Conservation (phyloP, 2,329 filamentous ascomycete species). For the Sarocladium strictum region DNA sequence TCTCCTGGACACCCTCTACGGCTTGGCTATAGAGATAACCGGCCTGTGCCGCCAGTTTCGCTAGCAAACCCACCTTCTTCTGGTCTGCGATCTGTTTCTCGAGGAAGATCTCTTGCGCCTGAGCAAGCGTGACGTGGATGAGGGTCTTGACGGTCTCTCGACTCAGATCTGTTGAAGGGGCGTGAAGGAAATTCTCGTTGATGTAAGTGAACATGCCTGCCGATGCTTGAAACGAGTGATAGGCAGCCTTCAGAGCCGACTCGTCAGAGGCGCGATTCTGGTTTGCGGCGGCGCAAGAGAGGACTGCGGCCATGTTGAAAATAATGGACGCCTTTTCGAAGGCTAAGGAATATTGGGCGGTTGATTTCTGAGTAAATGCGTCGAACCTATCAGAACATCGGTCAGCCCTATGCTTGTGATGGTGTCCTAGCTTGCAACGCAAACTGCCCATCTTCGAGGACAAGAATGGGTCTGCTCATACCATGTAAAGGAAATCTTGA, state of each 20-base stretch:
- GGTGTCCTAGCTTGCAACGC: conserved; percentile 5
- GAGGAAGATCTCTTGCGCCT: conserved; percentile 94
- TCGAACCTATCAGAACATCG: conserved; percentile 67
- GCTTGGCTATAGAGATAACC: conserved; percentile 84
- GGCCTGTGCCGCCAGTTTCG: conserved; percentile 88
- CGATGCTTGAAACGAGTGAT: conserved; percentile 96
- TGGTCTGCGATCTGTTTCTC: conserved; percentile 92
- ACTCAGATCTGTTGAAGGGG: conserved; percentile 92
- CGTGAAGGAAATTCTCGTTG: conserved; percentile 98
- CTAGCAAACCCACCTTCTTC: conserved; percentile 87
- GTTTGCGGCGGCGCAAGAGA: conserved; percentile 90
- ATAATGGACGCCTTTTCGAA: conserved; percentile 99
- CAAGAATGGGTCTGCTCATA: conserved; percentile 37
- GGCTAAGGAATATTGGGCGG: conserved; percentile 89
- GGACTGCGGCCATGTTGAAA: conserved; percentile 96
- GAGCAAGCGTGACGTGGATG: conserved; percentile 87
- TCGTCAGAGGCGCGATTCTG: conserved; percentile 85
- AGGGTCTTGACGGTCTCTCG: conserved; percentile 92
- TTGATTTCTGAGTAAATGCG: conserved; percentile 98
- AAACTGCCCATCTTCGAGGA: background rate
- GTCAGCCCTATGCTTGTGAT: background rate
- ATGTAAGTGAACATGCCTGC: conserved; percentile 99
- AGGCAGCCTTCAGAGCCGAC: conserved; percentile 87
- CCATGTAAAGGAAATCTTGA: conserved; percentile 99
- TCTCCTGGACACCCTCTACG: conserved; percentile 85